Conservation (phyloP, 2,329 filamentous ascomycete genomes). For the Aspergillus novoparasiticus region DNA sequence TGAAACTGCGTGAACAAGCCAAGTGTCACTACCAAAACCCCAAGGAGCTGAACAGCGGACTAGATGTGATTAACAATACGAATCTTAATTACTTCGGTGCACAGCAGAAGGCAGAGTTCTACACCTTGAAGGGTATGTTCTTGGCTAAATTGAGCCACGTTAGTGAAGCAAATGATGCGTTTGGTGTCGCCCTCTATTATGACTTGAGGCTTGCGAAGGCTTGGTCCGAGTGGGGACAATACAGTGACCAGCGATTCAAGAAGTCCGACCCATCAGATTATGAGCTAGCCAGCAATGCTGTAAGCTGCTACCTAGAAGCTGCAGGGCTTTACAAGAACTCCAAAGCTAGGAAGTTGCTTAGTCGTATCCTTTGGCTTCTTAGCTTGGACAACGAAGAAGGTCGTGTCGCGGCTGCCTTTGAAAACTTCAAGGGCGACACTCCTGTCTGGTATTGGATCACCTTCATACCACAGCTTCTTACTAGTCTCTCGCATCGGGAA, state of each 20-base stretch:
- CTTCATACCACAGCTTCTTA: constrained; percentile 94
- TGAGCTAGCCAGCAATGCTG: constrained; percentile 81
- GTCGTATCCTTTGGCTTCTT: constrained; percentile 90
- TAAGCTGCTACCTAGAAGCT: constrained; percentile 95
- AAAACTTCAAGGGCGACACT: constrained; percentile 95
- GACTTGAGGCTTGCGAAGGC: constrained; percentile 95
- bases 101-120: constrained; percentile 97
- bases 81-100: constrained; percentile 98
- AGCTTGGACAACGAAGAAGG: constrained; percentile 90
- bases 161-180: constrained; percentile 89
- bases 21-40: constrained; percentile 98
- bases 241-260: constrained; percentile 96
- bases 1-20: constrained; percentile 97
- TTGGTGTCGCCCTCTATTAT: constrained; percentile 92
- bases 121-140: constrained; percentile 99
- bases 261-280: constrained; percentile 85
- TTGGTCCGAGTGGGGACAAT: constrained; percentile 99
- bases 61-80: constrained; percentile 99
- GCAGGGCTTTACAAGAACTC: constrained; percentile 96
- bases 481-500: constrained; percentile 88
- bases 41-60: constrained; percentile 83
- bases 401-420: constrained; percentile 80
- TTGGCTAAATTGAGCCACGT: constrained; percentile 89
- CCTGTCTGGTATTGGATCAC: constrained; percentile 99
- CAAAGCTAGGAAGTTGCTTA: constrained; percentile 91